Evolutionary conservation across 2,329 filamentous ascomycete species (phyloP), one percentile per base, ranked within the genome.

Genomic region (Thyridium curvatum): DNA sequence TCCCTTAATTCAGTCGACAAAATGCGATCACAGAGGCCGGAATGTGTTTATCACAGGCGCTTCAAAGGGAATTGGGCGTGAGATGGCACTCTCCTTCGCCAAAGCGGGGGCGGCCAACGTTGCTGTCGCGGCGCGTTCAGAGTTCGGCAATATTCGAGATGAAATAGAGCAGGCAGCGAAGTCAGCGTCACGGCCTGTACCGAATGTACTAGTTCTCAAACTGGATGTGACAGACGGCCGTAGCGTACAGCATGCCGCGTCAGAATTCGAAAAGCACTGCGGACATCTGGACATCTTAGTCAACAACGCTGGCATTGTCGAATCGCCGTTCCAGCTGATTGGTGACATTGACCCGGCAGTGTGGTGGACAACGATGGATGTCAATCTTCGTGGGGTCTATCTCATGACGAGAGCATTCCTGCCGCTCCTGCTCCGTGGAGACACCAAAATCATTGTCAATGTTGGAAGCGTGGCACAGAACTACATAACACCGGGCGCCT

Each of bases 401-500:
- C 36, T 41, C 4, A 31, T 34, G 10, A 37, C 32, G 15, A 32
- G 34, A 13, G 33, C 34, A 4, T 16, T 44, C 12, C 14, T 44
- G 35, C 41, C 41, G 10, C 34, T 43, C 29, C 32, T 41, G 17
- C 37, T 44, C 12, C 12, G 18, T 7, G 18, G 14, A 12, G 32
- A 28, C 8, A 8, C 30, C 2, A 68, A 67, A 50, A 68, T 62
- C 0, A 55, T 78, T 17, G 54, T 77, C 40, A 71, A 68, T 38
- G 54, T 76, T 28, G 59, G 55, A 6, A 70, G 66, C 31, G 59
- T 69, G 2, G 72, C 62, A 8, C 65, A 59, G 1, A 56, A 62
- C 38, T 41, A 62, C 38, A 49, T 61, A 8, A 45, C 45, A 2
- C 49, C 49, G 0, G 61, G 65, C 5, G 47, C 55, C 3, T 65